phyloP scores from a whole-genome alignment of 768 basidiomycete genomes.

The Tricholoma terreum region DNA sequence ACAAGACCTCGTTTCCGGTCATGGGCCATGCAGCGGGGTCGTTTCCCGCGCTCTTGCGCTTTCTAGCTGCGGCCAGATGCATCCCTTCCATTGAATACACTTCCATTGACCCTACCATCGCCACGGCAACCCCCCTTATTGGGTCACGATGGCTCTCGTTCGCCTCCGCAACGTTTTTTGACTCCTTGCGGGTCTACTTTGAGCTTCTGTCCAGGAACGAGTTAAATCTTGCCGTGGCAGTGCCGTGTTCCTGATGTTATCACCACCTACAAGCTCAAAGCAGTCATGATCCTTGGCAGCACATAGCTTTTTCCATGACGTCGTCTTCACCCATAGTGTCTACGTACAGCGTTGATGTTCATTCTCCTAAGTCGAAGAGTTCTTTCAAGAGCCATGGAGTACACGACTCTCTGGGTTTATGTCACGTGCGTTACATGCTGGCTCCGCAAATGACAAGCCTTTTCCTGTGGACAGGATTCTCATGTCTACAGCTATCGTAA shows the following conservation, averaged over 20 bases:
- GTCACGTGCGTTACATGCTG: too few relatives aligned
- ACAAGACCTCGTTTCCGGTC: background rate
- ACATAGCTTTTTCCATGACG: too few relatives aligned
- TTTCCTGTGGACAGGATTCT: too few relatives aligned
- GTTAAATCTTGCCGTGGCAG: background rate
- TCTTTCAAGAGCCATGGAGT: too few relatives aligned
- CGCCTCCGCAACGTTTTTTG: background rate
- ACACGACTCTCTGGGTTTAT: too few relatives aligned
- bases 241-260: background rate
- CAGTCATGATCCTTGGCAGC: too few relatives aligned
- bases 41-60: background rate
- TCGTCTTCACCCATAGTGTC: too few relatives aligned
- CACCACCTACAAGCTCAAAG: background rate
- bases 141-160: background rate
- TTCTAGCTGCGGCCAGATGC: background rate
- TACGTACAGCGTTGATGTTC: too few relatives aligned
- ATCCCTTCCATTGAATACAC: background rate
- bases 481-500: too few relatives aligned
- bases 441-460: too few relatives aligned
- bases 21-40: background rate
- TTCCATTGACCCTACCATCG: background rate
- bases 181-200: background rate
- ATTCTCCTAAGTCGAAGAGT: too few relatives aligned
- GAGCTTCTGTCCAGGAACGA: background rate
- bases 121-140: background rate